These are phyloP conservation scores for Gastrolobium villosum DNA, from an alignment of 306 rosid species.

Conservation along the genomic window DNA sequence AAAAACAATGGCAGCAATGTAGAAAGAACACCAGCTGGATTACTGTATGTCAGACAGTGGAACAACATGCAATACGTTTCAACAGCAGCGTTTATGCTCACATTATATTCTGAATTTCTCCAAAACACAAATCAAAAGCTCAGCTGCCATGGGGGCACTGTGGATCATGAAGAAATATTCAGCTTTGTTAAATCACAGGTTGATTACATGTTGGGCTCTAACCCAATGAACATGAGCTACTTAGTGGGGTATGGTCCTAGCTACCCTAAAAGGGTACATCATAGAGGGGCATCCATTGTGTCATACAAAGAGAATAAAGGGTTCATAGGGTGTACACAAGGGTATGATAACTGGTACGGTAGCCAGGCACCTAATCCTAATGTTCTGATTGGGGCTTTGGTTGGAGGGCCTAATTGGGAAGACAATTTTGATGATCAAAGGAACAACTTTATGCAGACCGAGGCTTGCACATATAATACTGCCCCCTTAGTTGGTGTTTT, in stretches of 20 bases:
- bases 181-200: slow-evolving; percentile 74
- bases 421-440: slow-evolving; percentile 81
- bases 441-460: slow-evolving; percentile 90
- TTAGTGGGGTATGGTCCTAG: slow-evolving; percentile 82
- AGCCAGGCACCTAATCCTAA: slow-evolving; percentile 71
- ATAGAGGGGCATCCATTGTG: slow-evolving; percentile 89
- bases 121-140: slow-evolving; percentile 60
- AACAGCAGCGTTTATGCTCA: slow-evolving; percentile 84
- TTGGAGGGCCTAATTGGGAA: slow-evolving; percentile 90
- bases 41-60: slow-evolving; percentile 83
- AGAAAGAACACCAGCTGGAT: slow-evolving; percentile 83
- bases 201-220: slow-evolving; percentile 88
- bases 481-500: slow-evolving; percentile 92
- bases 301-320: slow-evolving; percentile 84
- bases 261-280: slow-evolving; percentile 85
- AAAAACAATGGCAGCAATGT: slow-evolving; percentile 73
- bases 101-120: slow-evolving; percentile 78
- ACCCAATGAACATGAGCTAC: slow-evolving; percentile 92
- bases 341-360: slow-evolving; percentile 90
- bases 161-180: slow-evolving; percentile 60
- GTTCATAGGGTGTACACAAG: slow-evolving; percentile 97
- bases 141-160: slow-evolving; percentile 59
- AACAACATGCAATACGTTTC: slow-evolving; percentile 99
- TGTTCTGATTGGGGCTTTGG: slow-evolving; percentile 87
- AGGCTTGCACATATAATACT: slow-evolving; percentile 96